Conservation (phyloP, 176 grass and related monocot genomes). For the Microstegium vimineum region DNA sequence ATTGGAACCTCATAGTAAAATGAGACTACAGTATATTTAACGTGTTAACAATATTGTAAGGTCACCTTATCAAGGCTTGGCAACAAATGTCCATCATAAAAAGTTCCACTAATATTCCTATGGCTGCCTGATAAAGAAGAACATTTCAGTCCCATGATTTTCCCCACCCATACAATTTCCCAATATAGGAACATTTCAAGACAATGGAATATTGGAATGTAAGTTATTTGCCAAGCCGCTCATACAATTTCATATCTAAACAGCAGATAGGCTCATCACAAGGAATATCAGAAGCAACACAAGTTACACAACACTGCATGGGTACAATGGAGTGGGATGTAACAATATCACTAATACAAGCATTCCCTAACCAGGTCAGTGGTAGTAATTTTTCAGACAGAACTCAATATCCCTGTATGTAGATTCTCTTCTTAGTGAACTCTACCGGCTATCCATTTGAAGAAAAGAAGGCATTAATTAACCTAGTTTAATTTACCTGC, state of each 20-base stretch:
- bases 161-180: background rate
- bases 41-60: background rate
- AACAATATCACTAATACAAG: background rate
- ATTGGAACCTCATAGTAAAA: background rate
- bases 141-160: background rate
- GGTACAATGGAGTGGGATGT: background rate
- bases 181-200: background rate
- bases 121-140: background rate
- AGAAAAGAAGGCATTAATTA: conserved; percentile 2
- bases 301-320: background rate
- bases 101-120: background rate
- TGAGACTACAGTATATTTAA: too few relatives aligned
- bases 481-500: conserved; percentile 61
- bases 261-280: background rate
- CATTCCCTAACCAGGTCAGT: background rate
- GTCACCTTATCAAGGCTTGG: background rate
- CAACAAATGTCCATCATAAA: background rate
- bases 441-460: background rate
- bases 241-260: background rate
- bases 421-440: conserved; percentile 2
- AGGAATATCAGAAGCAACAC: background rate
- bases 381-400: background rate
- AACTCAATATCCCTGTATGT: background rate
- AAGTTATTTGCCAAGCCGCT: background rate
- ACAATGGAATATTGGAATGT: background rate